Percentiles rank a stretch among this genome's conserved stretches.
Conservation (phyloP, 495 filamentous ascomycete species). For the Tetracladium setigerum region DNA sequence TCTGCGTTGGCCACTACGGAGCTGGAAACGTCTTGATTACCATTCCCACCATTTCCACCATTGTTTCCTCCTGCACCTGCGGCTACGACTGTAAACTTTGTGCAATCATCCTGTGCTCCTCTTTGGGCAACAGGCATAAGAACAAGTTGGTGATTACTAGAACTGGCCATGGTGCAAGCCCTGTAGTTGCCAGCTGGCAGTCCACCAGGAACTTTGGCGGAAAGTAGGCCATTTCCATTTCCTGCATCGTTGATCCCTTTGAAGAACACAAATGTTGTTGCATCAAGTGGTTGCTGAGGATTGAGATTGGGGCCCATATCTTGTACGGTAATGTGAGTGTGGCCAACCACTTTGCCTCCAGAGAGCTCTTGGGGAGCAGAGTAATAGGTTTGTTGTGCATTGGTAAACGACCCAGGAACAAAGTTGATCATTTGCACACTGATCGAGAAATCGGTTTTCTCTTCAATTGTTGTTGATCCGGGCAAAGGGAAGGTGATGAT, state of each 20-base stretch:
- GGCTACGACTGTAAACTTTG: constrained; percentile 41
- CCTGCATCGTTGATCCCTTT: constrained; percentile 70
- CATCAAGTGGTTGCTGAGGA: constrained; percentile 44
- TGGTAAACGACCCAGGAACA: constrained; percentile 57
- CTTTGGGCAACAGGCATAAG: constrained; percentile 72
- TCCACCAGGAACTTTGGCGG: constrained; percentile 49
- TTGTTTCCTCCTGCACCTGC: constrained; percentile 13
- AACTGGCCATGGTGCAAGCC: constrained; percentile 60
- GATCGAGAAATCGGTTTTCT: constrained; percentile 49
- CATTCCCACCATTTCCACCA: constrained; percentile 7
- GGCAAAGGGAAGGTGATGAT: constrained; percentile 50
- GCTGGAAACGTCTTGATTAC: no score
- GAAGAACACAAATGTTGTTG: constrained; percentile 61
- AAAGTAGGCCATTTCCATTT: constrained; percentile 52
- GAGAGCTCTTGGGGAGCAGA: constrained; percentile 56
- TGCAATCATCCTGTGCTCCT: constrained; percentile 67
- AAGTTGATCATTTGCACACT: constrained; percentile 53
- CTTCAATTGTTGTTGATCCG: constrained; percentile 34
- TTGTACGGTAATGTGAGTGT: constrained; percentile 68
- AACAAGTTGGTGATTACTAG: constrained; percentile 69
- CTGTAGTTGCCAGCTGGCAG: constrained; percentile 61
- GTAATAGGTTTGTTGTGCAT: constrained; percentile 59
- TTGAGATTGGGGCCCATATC: constrained; percentile 43
- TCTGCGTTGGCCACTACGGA: no score
- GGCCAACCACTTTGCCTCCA: constrained; percentile 53